Evolutionary conservation across 1,284 basidiomycete genomes (phyloP), one percentile per base, ranked within the genome.

Genomic region (Hypsizygus ulmarius): DNA sequence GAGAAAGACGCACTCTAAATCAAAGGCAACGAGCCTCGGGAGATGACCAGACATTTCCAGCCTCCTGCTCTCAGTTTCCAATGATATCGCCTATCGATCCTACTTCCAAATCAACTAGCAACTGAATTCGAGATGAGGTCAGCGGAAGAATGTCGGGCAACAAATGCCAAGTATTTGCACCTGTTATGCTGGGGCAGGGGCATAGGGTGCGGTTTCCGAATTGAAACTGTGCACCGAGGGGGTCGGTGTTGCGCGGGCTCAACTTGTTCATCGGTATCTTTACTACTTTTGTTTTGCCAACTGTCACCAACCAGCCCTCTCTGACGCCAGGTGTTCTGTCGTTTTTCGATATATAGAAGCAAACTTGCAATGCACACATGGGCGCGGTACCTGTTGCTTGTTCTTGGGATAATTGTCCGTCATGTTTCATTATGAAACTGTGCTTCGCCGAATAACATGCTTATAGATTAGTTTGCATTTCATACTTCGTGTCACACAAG

Each of bases 11-110:
- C 62, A 93, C 87, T 93, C 91, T 16, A 93, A 68, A 59, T 94
- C 91, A 61, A 93, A 92, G 0, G 86, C 90, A 9, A 93, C 70
- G 19, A 91, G 77, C 53, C 84, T 77, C 0, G 90, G 91, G 33
- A 64, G 55, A 7, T 54, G 15, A n/a, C 36, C 44, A 27, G 51
- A 32, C 33, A 56, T 45, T 15, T 29, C 15, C 32, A 34, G 21
- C 21, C 3, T 25, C 21, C 21, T 25, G n/a, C n/a, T n/a, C n/a
- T n/a, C n/a, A n/a, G n/a, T 25, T 25, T 25, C 4, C 4, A 25
- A 4, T 25, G 21, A 25, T 25, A 3, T 25, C 21, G 21, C 21
- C 21, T 25, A 25, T 25, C 4, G 21, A 25, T 7, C 21, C 21
- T 25, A 7, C 21, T n/a, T n/a, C n/a, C n/a, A n/a, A n/a, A n/a